Conservation (phyloP, 768 basidiomycete genomes). For the Rubroboletus pulcherrimus region DNA sequence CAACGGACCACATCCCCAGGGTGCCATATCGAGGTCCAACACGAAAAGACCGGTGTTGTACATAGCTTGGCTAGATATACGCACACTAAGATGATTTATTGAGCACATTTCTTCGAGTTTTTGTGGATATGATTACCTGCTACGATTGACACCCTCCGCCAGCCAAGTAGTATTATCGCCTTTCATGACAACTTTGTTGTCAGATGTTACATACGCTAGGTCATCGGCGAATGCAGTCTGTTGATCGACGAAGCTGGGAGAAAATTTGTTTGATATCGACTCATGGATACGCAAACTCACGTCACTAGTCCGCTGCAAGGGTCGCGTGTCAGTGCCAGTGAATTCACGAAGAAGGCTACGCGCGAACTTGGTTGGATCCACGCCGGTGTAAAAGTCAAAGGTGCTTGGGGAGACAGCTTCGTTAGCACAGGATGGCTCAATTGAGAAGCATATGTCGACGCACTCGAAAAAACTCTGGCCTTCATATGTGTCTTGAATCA, state of each 20-base stretch:
- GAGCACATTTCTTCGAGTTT: not conserved
- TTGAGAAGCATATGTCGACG: conserved; percentile 20
- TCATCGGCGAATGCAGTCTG: conserved; percentile 48
- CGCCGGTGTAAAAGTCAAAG: conserved; percentile 55
- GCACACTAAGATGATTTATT: conserved; percentile 48
- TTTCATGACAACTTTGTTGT: conserved; percentile 69
- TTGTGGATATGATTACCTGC: conserved; percentile 43
- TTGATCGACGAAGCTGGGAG: conserved; percentile 56
- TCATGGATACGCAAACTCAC: conserved; percentile 39
- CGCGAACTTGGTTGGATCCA: conserved; percentile 61
- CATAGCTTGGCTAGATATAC: conserved; percentile 59
- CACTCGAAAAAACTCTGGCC: conserved; percentile 72
- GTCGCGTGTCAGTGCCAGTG: conserved; percentile 11
- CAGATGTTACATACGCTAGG: conserved; percentile 54
- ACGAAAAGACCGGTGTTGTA: conserved; percentile 83
- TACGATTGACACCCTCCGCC: conserved; percentile 48
- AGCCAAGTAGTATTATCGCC: conserved; percentile 66
- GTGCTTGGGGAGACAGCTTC: conserved; percentile 35
- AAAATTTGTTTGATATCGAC: conserved; percentile 7
- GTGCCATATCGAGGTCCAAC: conserved; percentile 77
- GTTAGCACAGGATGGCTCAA: conserved; percentile 1
- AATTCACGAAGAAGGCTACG: conserved; percentile 4
- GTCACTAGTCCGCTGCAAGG: conserved; percentile 60
- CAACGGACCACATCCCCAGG: conserved; percentile 76
- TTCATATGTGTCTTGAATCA: conserved; percentile 62